Evolutionary conservation across 371 early-diverging fungal genomes (phyloP), one percentile per base, ranked within the genome.

Genomic region (Mortierella sp.): DNA sequence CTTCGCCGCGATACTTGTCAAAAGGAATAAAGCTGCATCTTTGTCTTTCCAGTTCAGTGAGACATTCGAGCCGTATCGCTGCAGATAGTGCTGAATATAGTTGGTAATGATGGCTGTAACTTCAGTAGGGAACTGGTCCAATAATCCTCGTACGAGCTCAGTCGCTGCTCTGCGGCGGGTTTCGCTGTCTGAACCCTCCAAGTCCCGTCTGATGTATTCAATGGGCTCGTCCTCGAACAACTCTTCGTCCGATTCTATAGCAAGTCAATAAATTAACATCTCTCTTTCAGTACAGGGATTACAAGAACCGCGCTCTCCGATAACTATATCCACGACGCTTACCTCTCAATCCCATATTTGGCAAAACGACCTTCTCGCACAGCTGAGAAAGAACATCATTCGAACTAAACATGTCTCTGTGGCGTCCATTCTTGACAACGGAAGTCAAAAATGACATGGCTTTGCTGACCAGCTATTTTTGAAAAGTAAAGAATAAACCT

Each of bases 141-240:
- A 83, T 40, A 98, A 86, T n/a, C 95, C 96, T 47, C 96, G 93
- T 49, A 98, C 95, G 60, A 99, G 89, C 64, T 97, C 98, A 5
- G 96, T 90, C 1, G 98, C 95, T 22, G 97, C 93, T 69, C 96
- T 91, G 63, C 98, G 92, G 39, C 99, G 94, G 1, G 97, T 96
- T 61, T 97, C 98, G 22, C 89, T 92, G 62, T 97, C 96, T 35
- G 94, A 92, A 43, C 96, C 96, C 81, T 98, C 98, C n/a, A 98
- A 77, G 84, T 98, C 98, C 66, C 96, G 88, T 24, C 96, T 90
- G 74, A 98, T 94, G 79, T 92, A 98, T 63, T 96, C 97, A 72
- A 98, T 92, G 9, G 97, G 97, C 59, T 98, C 98, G 78, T 98
- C 98, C 78, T 98, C 97, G 84, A 97, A 98, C 65, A 96, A 78